Base-by-base conservation (phyloP, 371 early-diverging fungal genomes). In the Actinomortierella ambigua region DNA sequence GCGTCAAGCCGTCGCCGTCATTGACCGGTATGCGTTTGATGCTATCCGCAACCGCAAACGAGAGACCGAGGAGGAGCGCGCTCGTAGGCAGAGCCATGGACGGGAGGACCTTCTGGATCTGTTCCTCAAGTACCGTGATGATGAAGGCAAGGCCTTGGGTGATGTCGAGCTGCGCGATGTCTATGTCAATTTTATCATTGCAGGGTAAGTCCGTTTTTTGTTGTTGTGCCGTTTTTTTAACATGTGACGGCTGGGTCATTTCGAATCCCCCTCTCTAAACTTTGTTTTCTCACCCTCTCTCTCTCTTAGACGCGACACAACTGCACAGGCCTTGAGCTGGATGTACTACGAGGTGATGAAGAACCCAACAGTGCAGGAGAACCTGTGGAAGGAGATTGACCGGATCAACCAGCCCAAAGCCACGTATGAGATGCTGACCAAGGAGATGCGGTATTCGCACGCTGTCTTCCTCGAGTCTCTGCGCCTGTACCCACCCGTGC, bases 261-360 rank as follows among this genome's bases (percentile, higher is more conserved):
- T 23, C 7, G 17, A 20, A 20, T 20, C 46, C 15, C 23, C 29
- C 9, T 27, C 27, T 0, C 18, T 27, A 34, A 14, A 24, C 41
- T 50, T 43, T 14, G 9, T 15, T 17, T 55, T 39, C 2, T n/a
- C 46, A 9, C 9, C 15, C 23, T 46, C 26, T 47, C 49, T 20
- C 46, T 54, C 53, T 53, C 57, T 63, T 43, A 76, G 76, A 22
- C 70, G 78, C 43, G 78, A 78, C 26, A 85, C 85, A 9, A 86
- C 85, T 17, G 86, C 88, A 18, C 81, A 89, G 60, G 85, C 91
- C 0, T 75, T 93, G 20, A 84, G 83, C 6, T 93, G 93, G 93
- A 80, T 85, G 26, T 83, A 89, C 58, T 89, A 81, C 51, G 76
- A 76, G 34, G 76, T 93, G 20, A 66, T 81, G 65, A 62, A 58